Evolutionary conservation across 306 rosid genomes (phyloP).

Genomic region (Prunus armeniaca): DNA sequence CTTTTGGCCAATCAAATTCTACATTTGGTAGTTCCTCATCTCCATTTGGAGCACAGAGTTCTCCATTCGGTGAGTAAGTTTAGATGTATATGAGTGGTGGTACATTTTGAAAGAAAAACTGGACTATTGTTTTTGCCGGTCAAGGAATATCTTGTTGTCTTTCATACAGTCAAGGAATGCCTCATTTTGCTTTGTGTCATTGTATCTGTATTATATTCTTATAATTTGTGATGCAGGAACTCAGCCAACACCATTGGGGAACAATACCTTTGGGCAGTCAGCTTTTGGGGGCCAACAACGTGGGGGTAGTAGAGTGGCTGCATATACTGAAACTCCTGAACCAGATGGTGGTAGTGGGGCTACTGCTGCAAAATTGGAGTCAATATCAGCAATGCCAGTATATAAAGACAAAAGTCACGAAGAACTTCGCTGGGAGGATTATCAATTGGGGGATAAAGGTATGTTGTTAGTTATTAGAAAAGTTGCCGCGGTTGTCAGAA

Average conservation of each 20-base stretch:
- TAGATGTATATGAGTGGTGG: not conserved
- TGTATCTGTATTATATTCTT: not conserved
- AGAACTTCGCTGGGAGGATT: slow-evolving; percentile 98
- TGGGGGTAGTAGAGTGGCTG: slow-evolving; percentile 78
- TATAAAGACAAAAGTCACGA: slow-evolving; percentile 94
- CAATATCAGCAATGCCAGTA: slow-evolving; percentile 88
- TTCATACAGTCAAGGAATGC: not conserved
- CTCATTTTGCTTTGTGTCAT: not conserved
- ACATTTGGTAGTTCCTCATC: slow-evolving; percentile 58
- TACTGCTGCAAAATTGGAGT: slow-evolving; percentile 64
- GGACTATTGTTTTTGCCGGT: not conserved
- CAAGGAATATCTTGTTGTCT: not conserved
- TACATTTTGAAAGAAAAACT: not conserved
- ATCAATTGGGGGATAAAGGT: slow-evolving; percentile 95
- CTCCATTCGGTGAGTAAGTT: slow-evolving; percentile 66
- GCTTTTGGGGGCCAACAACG: slow-evolving; percentile 78
- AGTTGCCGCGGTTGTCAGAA: not conserved
- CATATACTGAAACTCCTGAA: slow-evolving; percentile 71
- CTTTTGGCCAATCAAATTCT: slow-evolving; percentile 76
- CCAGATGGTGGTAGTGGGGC: slow-evolving; percentile 53
- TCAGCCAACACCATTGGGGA: slow-evolving; percentile 67
- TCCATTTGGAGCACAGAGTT: slow-evolving; percentile 77
- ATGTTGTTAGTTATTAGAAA: not conserved
- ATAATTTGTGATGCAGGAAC: slow-evolving; percentile 42
- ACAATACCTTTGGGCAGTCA: slow-evolving; percentile 60